Base-by-base conservation (phyloP, 75 land plant species). In the Azolla pinnata region DNA sequence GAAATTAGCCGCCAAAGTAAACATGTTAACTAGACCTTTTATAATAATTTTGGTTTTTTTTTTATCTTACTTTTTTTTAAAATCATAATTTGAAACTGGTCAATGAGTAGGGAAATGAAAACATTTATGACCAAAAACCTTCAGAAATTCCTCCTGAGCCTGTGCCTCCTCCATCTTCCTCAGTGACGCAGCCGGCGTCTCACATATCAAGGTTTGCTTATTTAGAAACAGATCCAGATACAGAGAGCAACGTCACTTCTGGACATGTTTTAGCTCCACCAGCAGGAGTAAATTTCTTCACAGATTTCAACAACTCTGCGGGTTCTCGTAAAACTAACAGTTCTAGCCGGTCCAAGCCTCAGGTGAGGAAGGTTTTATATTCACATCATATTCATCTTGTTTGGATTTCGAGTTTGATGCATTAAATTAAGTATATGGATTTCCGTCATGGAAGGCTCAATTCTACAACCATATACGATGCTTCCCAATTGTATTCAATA, bases 121-220 rank as follows among this genome's bases (percentile, higher is more conserved):
- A 45, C 52, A 56, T 77, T 10, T 77, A 75, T 60, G 79, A 77
- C 24, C 80, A 77, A 47, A 77, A 77, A 42, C 80, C 80, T 17
- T 66, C 72, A 18, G 80, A 77, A 27, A 18, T 56, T 40, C 52
- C 56, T 46, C 64, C 60, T 49, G 72, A 42, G 42, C 60, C 78
- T 50, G 75, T 28, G 40, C 64, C 69, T 29, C n/a, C 58, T 65
- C 28, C 49, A 57, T 18, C 60, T 1, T 56, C 49, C 29, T 33
- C 57, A 29, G 66, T 20, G 33, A n/a, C 56, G 27, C 77, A 65
- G 29, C 29, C 78, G 3, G 77, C 68, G n/a, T 68, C 67, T 31
- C 27, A 51, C 24, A 58, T 63, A 33, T 77, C 80, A 27, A 71
- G 80, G 32, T 77, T 77, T 56, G 33, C 58, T 33, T 77, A 77